phyloP scores from a whole-genome alignment of 495 filamentous ascomycete species.

The Filosporella fistucella region DNA sequence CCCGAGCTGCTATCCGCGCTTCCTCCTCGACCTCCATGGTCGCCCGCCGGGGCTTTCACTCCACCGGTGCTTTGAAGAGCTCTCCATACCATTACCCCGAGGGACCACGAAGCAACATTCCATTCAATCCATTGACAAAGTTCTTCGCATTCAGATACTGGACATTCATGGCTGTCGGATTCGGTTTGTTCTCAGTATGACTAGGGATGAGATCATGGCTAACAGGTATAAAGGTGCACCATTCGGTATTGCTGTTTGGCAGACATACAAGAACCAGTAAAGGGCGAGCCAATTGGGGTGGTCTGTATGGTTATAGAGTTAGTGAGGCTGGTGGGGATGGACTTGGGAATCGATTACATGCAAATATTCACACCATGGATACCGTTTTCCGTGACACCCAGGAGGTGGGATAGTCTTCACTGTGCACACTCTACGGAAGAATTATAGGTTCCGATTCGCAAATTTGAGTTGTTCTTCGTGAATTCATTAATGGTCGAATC shows the following conservation, averaged over 20 bases:
- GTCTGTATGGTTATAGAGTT: slow-evolving; percentile 8
- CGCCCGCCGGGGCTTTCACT: slow-evolving; percentile 90
- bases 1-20: slow-evolving; percentile 69
- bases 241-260: slow-evolving; percentile 26
- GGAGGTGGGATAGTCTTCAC: too few relatives aligned
- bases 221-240: slow-evolving; percentile 13
- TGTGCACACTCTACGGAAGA: too few relatives aligned
- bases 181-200: slow-evolving; percentile 10
- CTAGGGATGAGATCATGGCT: neutral
- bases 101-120: slow-evolving; percentile 88
- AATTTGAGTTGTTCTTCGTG: too few relatives aligned
- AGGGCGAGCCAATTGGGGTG: neutral
- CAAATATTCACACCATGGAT: too few relatives aligned
- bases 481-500: too few relatives aligned
- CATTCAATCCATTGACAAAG: slow-evolving; percentile 90
- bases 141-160: slow-evolving; percentile 82
- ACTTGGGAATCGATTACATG: slow-evolving; percentile 7
- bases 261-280: slow-evolving; percentile 26
- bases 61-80: slow-evolving; percentile 77
- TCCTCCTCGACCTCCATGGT: slow-evolving; percentile 56
- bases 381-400: too few relatives aligned
- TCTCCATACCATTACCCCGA: slow-evolving; percentile 98
- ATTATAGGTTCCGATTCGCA: too few relatives aligned
- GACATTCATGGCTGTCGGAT: slow-evolving; percentile 46
- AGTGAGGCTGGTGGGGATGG: slow-evolving; percentile 1